phyloP scores from a whole-genome alignment of 2,329 filamentous ascomycete species.

The Colletotrichum truncatum region DNA sequence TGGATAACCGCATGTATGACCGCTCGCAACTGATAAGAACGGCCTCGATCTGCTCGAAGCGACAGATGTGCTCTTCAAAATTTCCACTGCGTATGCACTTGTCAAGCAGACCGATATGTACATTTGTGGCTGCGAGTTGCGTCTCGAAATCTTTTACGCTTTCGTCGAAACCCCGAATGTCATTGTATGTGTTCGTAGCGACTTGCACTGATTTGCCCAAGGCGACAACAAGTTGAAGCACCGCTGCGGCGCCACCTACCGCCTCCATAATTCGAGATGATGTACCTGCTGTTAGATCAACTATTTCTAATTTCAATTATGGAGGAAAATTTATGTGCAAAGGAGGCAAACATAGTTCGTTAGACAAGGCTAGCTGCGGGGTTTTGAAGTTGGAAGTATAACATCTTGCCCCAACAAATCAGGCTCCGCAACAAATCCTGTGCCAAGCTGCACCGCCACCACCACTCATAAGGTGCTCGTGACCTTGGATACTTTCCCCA shows the following conservation, averaged over 20 bases:
- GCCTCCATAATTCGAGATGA: too few species aligned
- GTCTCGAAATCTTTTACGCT: neutral
- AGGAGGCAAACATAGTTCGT: too few species aligned
- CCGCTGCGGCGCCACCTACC: neutral
- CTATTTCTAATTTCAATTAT: too few species aligned
- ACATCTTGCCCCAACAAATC: too few species aligned
- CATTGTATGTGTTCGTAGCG: neutral
- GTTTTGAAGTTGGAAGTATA: too few species aligned
- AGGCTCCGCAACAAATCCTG: too few species aligned
- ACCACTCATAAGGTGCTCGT: too few species aligned
- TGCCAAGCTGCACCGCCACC: too few species aligned
- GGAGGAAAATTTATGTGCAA: too few species aligned
- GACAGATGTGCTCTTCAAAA: neutral
- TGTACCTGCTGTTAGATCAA: too few species aligned
- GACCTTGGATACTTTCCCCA: too few species aligned
- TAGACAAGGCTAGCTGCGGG: too few species aligned
- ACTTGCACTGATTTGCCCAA: neutral
- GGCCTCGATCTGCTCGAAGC: neutral
- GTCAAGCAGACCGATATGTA: neutral
- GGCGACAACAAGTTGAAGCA: neutral
- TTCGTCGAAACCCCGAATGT: neutral
- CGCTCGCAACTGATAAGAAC: neutral
- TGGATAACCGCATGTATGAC: neutral
- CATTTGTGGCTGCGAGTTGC: neutral
- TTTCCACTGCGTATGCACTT: neutral